Evolutionary conservation across 345 rosid genomes (phyloP).

Genomic region (Cardamine chenopodiifolia): DNA sequence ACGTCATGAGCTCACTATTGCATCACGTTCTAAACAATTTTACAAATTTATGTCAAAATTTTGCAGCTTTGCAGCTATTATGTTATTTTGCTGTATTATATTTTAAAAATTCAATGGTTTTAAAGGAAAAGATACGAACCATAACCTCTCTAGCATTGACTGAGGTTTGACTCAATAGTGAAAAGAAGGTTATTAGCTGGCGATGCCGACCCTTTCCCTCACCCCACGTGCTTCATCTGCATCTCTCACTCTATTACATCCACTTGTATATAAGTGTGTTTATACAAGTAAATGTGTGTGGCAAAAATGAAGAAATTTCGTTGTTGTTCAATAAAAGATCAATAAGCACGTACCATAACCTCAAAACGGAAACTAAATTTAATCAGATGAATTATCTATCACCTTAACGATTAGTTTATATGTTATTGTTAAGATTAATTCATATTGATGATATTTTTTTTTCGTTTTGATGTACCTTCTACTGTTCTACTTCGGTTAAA

Average conservation of each 20-base stretch:
- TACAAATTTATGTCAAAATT: background rate
- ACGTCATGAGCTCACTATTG: background rate
- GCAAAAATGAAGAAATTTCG: background rate
- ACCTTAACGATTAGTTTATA: background rate
- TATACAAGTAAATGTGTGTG: background rate
- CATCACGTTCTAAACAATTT: background rate
- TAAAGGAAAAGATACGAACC: background rate
- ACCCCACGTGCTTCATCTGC: conserved; percentile 48
- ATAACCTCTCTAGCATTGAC: conserved; percentile 22
- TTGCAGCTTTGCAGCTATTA: background rate
- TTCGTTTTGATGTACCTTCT: background rate
- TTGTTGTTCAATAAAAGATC: too few species aligned
- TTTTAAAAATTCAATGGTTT: background rate
- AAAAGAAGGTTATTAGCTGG: conserved; percentile 50
- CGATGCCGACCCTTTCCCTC: conserved; percentile 49
- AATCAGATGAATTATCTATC: too few species aligned
- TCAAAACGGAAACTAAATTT: too few species aligned
- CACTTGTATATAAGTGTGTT: background rate
- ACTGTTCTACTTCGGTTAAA: background rate
- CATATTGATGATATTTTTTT: background rate
- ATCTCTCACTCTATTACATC: background rate
- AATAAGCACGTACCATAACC: too few species aligned
- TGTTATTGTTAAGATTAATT: background rate
- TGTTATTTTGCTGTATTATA: background rate
- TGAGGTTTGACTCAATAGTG: conserved; percentile 45